These are phyloP conservation scores for Venustampulla echinocandica DNA, from an alignment of 495 filamentous ascomycete species.

Conservation along the genomic window DNA sequence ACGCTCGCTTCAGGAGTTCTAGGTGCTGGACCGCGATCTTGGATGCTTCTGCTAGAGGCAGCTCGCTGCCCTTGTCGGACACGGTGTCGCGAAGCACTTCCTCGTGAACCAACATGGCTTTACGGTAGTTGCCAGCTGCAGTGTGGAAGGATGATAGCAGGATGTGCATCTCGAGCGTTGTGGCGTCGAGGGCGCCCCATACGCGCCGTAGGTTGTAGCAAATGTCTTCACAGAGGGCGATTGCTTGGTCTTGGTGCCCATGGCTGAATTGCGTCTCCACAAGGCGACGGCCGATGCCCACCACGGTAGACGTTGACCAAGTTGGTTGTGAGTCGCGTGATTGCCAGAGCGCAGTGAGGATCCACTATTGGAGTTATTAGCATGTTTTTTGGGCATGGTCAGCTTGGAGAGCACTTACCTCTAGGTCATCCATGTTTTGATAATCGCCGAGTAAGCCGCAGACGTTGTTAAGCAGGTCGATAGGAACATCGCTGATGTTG, in stretches of 20 bases:
- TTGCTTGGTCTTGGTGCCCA: conserved; percentile 32
- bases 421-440: conserved; percentile 50
- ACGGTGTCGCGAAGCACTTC: conserved; percentile 39
- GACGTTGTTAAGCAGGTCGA: conserved; percentile 45
- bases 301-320: conserved; percentile 45
- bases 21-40: background rate
- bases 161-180: conserved; percentile 46
- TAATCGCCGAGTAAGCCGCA: conserved; percentile 49
- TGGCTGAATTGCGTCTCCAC: conserved; percentile 48
- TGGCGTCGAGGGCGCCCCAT: conserved; percentile 44
- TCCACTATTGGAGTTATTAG: conserved; percentile 27
- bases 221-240: conserved; percentile 49
- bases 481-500: conserved; percentile 42
- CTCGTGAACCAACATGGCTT: conserved; percentile 47
- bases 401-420: conserved; percentile 34
- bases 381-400: too few species aligned
- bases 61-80: conserved; percentile 34
- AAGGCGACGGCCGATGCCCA: conserved; percentile 47
- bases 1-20: background rate
- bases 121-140: conserved; percentile 37
- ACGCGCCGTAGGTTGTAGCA: conserved; percentile 56
- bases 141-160: conserved; percentile 48
- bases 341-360: conserved; percentile 52
- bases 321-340: conserved; percentile 50
- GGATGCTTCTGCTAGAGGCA: background rate